Base-by-base conservation (phyloP, 2,329 filamentous ascomycete species). In the Cercospora brassicicola region DNA sequence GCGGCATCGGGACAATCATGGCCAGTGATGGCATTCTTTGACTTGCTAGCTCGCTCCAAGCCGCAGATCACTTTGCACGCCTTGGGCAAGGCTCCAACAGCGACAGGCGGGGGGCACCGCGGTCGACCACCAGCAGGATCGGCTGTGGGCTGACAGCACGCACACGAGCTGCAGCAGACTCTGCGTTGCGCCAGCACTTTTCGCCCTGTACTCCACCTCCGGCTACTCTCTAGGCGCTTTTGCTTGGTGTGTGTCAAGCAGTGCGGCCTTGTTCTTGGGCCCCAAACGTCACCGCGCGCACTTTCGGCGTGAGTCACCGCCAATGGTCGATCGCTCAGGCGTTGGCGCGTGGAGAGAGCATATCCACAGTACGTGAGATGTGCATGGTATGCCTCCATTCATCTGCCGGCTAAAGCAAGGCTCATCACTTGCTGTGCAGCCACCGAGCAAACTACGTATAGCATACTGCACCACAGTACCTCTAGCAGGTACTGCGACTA, bases 261-360 rank as follows among this genome's bases (percentile, higher is more conserved):
- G 20, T 13, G 26, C 15, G 39, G 20, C 31, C 15, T 62, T 33
- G 8, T 31, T 60, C 64, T 64, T 56, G 18, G 45, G 45, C 10
- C 20, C 18, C 45, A 23, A 51, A 61, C 56, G 61, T 67, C 66
- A 67, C 61, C 55, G 53, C 61, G 48, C 65, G 64, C 55, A 28
- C 56, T 48, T 31, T 67, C 28, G 48, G 66, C 65, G 57, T 67
- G 66, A 67, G 62, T 67, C 66, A 64, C 55, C 48, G 51, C 66
- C 66, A 67, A 67, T 67, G 62, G 59, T 64, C 56, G 53, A 15
- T 56, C 57, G 66, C 36, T 20, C 10, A 64, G 42, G 39, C 30
- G n/a, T 53, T 56, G 42, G 33, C 42, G 61, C 56, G 62, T 39
- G 36, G 56, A 59, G 62, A 60, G 57, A 59, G 62, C 28, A 33